Base-by-base conservation (phyloP, 176 grass and related monocot genomes). In the Raddia distichophylla region DNA sequence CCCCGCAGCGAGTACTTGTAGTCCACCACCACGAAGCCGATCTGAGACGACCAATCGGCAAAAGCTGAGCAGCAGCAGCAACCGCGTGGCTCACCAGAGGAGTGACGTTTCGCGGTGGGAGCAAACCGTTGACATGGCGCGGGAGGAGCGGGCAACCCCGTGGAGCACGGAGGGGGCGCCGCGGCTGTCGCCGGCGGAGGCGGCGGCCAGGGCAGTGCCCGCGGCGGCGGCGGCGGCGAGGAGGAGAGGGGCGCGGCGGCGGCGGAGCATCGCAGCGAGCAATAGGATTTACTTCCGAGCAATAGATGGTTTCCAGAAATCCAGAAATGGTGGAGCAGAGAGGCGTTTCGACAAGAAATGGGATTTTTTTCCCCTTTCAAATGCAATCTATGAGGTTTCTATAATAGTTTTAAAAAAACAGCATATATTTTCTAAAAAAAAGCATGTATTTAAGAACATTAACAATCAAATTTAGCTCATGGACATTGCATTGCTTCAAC, bases 1-100 rank as follows among this genome's bases (percentile, higher is more conserved):
- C 66, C 81, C 48, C 78, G 85, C 8, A 98, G 81, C 7, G 86
- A 91, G 78, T 91, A 94, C 67, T 94, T 98, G 88, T 98, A 98
- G 74, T 98, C 92, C 56, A 69, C 81, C 59, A 88, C 79, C 60
- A 98, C 75, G 48, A 91, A 94, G 50, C 83, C 81, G 65, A 98
- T 98, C 95, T 95, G 81, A 65, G 77, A 18, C 44, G 84, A 53
- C 11, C 14, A n/a, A 5, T 17, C 5, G 34, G 44, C 7, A 19
- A 44, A 11, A 89, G 67, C 10, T 83, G 68, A 73, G 59, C 6
- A 43, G 6, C 6, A 43, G 6, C 20, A 73, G 51, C 69, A 75
- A 49, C 58, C 9, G 37, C 5, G 3, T 7, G 37, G 8, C 61
- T 18, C 35, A 8, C 48, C 40, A 33, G 1, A 64, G 35, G 0